Evolutionary conservation across 2,329 filamentous ascomycete genomes (phyloP), one percentile per base, ranked within the genome.

Genomic region (Diaporthe citrichinensis): DNA sequence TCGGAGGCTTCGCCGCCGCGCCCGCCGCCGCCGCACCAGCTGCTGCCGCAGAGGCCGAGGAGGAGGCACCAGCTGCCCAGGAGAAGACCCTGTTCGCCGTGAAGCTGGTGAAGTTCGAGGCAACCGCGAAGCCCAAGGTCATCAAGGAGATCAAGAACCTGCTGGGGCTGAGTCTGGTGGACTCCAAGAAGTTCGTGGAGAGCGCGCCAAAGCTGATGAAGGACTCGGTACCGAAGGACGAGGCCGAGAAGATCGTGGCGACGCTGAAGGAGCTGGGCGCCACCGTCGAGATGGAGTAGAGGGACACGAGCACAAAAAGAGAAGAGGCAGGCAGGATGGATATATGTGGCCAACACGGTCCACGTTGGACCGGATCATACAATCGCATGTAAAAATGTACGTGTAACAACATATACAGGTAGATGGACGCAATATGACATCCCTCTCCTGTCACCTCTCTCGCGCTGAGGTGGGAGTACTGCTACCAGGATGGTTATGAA

Each of bases 161-260:
- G 92, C 89, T 99, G 77, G 97, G 97, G 58, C 87, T 99, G 83
- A 97, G 94, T 84, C 90, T 99, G 88, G 97, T 99, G 80, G 97
- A 99, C 87, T 98, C 95, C 88, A 99, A 99, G 94, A 99, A 99
- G 90, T 99, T 99, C 83, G 97, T 99, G 79, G 97, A 99, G 90
- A 95, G 94, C 83, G 96, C 94, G 80, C 97, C 97, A 78, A 99
- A 99, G 93, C 88, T 95, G 86, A 94, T 99, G 95, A 98, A 98
- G 93, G 97, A 99, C 88, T 96, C 94, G 71, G 95, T 99, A 80
- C 94, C 96, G 78, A 99, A 99, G 92, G 97, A 99, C 83, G 97
- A 99, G 85, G 95, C 95, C 10, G 96, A 98, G 91, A 99, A 99
- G 93, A 98, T 99, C 83, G 78, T 99, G 76, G 94, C 95, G 85